Conservation (phyloP, 345 rosid genomes). For the Bruguiera gymnorhiza region DNA sequence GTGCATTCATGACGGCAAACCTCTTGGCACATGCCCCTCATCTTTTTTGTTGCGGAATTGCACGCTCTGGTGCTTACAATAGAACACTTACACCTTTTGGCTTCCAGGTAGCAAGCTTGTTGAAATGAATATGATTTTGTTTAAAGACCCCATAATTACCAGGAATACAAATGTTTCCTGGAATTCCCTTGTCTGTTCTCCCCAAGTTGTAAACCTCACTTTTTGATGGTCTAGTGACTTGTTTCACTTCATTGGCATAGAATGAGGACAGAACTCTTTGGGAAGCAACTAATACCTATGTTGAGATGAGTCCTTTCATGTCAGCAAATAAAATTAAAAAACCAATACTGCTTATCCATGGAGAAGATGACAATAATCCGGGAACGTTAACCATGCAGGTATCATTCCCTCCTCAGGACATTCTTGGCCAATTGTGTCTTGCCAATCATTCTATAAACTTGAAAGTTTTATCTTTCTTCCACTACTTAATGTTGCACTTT, state of each 20-base stretch:
- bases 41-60: conserved; percentile 91
- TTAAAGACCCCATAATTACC: background rate
- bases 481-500: background rate
- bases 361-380: conserved; percentile 95
- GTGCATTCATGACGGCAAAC: conserved; percentile 98
- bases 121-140: background rate
- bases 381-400: conserved; percentile 99
- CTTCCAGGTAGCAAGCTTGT: conserved; percentile 63
- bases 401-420: background rate
- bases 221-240: conserved; percentile 15
- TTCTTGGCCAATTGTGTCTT: background rate
- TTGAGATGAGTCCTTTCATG: conserved; percentile 98
- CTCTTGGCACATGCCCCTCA: conserved; percentile 98
- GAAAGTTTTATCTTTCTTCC: background rate
- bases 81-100: conserved; percentile 98
- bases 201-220: background rate
- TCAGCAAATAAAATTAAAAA: conserved; percentile 91
- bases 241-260: conserved; percentile 33
- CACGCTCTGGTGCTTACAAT: conserved; percentile 98
- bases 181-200: background rate
- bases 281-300: conserved; percentile 85
- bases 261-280: conserved; percentile 96
- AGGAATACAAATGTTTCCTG: background rate
- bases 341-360: conserved; percentile 93
- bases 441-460: background rate